These are phyloP conservation scores for Acacia acuminata DNA, from an alignment of 306 rosid species.

Conservation along the genomic window DNA sequence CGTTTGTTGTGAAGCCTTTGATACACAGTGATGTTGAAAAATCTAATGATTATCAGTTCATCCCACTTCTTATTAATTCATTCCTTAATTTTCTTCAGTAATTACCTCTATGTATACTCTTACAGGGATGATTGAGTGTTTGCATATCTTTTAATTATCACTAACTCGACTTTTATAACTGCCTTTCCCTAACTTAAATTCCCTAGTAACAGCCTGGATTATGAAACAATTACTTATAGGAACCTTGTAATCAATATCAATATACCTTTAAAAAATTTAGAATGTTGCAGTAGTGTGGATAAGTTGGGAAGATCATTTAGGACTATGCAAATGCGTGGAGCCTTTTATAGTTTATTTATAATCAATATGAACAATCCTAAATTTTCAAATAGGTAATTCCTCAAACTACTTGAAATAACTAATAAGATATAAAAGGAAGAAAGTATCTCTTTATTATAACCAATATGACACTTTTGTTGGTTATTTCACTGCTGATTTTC, in stretches of 20 bases:
- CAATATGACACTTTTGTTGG: no score
- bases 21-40: neutral
- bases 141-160: neutral
- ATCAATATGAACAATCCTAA: neutral
- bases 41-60: neutral
- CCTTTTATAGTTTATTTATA: neutral
- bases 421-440: neutral
- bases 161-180: neutral
- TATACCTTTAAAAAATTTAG: neutral
- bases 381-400: neutral
- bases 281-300: neutral
- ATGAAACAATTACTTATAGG: neutral
- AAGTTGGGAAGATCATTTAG: neutral
- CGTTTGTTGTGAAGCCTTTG: neutral
- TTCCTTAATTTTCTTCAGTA: neutral
- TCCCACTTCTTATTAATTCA: neutral
- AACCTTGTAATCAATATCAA: neutral
- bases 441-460: neutral
- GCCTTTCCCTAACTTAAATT: neutral
- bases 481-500: neutral
- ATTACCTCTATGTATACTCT: neutral
- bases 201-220: neutral
- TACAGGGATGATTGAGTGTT: neutral
- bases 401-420: neutral
- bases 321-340: no score